Evolutionary conservation across 1,139 yeast genomes (phyloP).

Genomic region (Arxiozyma bovina): DNA sequence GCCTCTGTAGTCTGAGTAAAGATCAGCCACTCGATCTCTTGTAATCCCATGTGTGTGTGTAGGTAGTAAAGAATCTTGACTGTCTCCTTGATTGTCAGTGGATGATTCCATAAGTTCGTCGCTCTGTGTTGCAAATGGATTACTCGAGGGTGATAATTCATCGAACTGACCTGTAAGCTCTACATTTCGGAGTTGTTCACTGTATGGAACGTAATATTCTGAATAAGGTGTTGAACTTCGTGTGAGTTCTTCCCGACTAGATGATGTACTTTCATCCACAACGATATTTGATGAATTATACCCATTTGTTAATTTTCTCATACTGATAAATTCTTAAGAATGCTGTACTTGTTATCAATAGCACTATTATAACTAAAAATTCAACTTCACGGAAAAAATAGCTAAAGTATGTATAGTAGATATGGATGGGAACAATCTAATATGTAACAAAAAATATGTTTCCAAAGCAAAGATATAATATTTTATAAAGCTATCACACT

Average conservation of each 20-base stretch:
- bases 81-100: slow-evolving; percentile 9
- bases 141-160: slow-evolving; percentile 3
- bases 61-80: slow-evolving; percentile 14
- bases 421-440: no score
- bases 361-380: not conserved
- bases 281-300: not conserved
- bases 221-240: not conserved
- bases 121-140: slow-evolving; percentile 20
- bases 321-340: not conserved
- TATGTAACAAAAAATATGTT: no score
- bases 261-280: not conserved
- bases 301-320: not conserved
- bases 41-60: slow-evolving; percentile 4
- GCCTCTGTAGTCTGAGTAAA: slow-evolving; percentile 26
- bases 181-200: not conserved
- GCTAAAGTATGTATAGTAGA: no score
- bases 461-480: no score
- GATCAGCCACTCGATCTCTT: slow-evolving; percentile 1
- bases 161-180: not conserved
- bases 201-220: not conserved
- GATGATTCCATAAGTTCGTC: slow-evolving; percentile 11
- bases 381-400: no score
- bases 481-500: no score
- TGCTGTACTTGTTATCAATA: not conserved
- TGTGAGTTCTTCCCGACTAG: not conserved